Conservation (phyloP, 1,284 basidiomycete genomes). For the Cryptococcus sp. region DNA sequence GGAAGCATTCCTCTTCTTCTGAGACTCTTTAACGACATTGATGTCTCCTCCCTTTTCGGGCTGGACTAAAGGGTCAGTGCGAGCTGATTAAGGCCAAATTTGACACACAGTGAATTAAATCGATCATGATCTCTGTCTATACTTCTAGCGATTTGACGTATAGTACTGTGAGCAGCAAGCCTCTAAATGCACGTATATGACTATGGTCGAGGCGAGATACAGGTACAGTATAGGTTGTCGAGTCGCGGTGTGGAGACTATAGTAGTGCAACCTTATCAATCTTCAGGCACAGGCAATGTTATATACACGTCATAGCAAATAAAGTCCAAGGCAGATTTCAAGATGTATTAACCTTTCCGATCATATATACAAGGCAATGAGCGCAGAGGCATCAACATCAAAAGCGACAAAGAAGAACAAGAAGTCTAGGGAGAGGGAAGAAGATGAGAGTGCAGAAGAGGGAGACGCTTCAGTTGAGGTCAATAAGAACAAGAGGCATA, state of each 20-base stretch:
- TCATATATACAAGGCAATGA: no score
- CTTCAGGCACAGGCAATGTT: no score
- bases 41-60: conserved; percentile 85
- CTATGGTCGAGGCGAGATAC: no score
- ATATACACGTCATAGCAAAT: no score
- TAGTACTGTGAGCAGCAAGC: no score
- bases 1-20: conserved; percentile 81
- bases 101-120: conserved; percentile 43
- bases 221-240: no score
- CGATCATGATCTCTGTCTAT: conserved; percentile 37
- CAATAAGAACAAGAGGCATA: conserved; percentile 79
- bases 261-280: no score
- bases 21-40: conserved; percentile 86
- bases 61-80: conserved; percentile 34
- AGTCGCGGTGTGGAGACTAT: no score
- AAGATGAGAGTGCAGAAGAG: conserved; percentile 15
- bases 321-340: no score
- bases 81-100: background rate
- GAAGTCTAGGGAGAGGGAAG: conserved; percentile 16
- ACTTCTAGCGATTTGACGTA: no score
- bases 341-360: no score
- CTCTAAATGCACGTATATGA: no score
- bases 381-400: conserved; percentile 28
- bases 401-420: conserved; percentile 13
- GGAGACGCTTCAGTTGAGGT: conserved; percentile 35